A percentile compares a stretch with the other conserved stretches of the same genome.
Conservation (phyloP, 805 yeast species). For the Hanseniaspora pseudoguilliermondii region DNA sequence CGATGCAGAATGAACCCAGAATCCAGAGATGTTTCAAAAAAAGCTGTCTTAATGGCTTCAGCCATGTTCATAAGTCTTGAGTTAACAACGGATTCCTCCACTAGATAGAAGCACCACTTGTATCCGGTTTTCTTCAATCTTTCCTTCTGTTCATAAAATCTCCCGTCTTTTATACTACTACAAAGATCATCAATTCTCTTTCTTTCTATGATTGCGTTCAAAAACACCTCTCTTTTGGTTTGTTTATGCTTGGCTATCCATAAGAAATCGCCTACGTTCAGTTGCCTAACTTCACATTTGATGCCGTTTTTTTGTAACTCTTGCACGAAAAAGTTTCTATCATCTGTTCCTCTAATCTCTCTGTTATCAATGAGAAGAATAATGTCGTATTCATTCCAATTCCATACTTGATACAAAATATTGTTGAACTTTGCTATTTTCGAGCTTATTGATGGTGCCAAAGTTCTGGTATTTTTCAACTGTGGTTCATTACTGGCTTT, state of each 20-base stretch:
- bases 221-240: conserved; percentile 49
- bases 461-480: neutral
- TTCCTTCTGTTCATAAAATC: conserved; percentile 76
- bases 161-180: conserved; percentile 69
- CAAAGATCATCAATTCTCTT: conserved; percentile 81
- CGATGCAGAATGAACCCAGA: conserved; percentile 56
- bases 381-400: conserved; percentile 44
- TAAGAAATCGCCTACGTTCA: conserved; percentile 74
- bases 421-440: conserved; percentile 19
- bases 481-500: neutral
- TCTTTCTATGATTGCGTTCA: conserved; percentile 80
- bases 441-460: neutral
- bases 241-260: conserved; percentile 70
- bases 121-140: conserved; percentile 62
- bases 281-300: conserved; percentile 38
- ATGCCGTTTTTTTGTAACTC: conserved; percentile 41
- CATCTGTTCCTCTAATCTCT: conserved; percentile 56
- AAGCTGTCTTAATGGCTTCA: conserved; percentile 63
- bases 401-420: conserved; percentile 40
- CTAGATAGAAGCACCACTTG: conserved; percentile 53
- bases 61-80: conserved; percentile 35
- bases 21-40: conserved; percentile 54
- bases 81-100: conserved; percentile 57
- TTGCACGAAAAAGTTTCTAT: conserved; percentile 56
- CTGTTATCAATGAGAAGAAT: conserved; percentile 63